These are phyloP conservation scores for Verticillium nubilum DNA, from an alignment of 2,329 filamentous ascomycete genomes.

Conservation along the genomic window DNA sequence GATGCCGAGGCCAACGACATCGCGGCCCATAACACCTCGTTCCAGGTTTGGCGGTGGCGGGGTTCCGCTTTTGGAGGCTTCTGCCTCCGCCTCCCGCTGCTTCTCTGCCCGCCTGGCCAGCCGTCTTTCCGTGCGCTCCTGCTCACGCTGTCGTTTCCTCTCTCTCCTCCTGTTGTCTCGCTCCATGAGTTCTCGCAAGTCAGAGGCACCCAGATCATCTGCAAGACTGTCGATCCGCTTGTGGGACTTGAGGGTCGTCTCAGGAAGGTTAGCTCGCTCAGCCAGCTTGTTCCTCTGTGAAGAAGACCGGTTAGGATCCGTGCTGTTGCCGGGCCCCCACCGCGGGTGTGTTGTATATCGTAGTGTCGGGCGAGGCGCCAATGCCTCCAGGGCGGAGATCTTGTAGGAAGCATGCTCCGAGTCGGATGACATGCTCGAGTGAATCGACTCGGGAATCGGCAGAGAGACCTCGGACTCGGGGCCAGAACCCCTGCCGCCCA, in stretches of 20 bases:
- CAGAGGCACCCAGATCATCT: constrained; percentile 78
- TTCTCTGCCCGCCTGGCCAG: constrained; percentile 64
- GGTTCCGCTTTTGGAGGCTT: constrained; percentile 44
- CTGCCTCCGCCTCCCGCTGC: constrained; percentile 52
- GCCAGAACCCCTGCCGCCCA: constrained; percentile 33
- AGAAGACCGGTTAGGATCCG: constrained; percentile 40
- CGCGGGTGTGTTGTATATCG: constrained; percentile 65
- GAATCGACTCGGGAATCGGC: constrained; percentile 66
- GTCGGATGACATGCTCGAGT: constrained; percentile 69
- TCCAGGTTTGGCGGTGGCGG: constrained; percentile 52
- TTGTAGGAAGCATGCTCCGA: constrained; percentile 75
- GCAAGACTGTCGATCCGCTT: constrained; percentile 68
- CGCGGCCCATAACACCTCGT: constrained; percentile 55
- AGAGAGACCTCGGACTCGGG: constrained; percentile 70
- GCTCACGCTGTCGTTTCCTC: constrained; percentile 63
- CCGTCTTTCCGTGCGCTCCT: constrained; percentile 59
- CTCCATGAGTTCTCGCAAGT: constrained; percentile 84
- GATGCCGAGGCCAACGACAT: constrained; percentile 49
- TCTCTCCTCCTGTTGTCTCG: constrained; percentile 77
- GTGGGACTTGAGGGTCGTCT: constrained; percentile 55
- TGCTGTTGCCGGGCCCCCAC: constrained; percentile 39
- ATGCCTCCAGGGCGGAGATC: constrained; percentile 72
- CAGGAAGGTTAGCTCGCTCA: constrained; percentile 48
- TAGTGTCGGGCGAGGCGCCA: constrained; percentile 80
- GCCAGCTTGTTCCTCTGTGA: constrained; percentile 48